Evolutionary conservation across 371 early-diverging fungal species (phyloP).

Genomic region (Actinomortierella wolfii): DNA sequence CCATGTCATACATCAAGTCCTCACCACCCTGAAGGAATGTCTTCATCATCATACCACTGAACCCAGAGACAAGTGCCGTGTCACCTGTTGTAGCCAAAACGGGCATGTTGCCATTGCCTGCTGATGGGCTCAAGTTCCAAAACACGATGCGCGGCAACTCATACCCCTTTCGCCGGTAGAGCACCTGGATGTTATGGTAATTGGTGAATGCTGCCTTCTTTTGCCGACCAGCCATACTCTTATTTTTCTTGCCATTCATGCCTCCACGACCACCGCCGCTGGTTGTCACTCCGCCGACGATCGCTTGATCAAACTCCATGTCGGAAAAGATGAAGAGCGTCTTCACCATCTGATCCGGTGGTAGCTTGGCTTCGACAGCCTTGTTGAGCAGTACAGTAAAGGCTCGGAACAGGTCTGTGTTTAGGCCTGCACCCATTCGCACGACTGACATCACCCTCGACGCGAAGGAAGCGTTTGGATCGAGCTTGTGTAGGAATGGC

Average conservation of each 20-base stretch:
- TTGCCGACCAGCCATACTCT: conserved; percentile 41
- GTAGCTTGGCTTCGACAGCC: conserved; percentile 48
- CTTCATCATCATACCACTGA: conserved; percentile 47
- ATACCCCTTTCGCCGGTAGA: conserved; percentile 14
- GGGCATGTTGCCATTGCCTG: conserved; percentile 7
- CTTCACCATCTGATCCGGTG: conserved; percentile 54
- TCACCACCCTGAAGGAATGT: conserved; percentile 45
- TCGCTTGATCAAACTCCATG: conserved; percentile 55
- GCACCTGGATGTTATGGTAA: no score
- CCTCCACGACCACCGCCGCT: conserved; percentile 31
- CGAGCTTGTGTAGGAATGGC: conserved; percentile 47
- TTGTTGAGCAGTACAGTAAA: conserved; percentile 54
- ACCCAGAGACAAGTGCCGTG: conserved; percentile 46
- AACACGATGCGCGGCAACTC: conserved; percentile 57
- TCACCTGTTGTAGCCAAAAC: conserved; percentile 30
- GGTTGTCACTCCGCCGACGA: conserved; percentile 1
- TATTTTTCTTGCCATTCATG: conserved; percentile 40
- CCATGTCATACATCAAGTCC: conserved; percentile 6
- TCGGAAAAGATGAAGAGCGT: conserved; percentile 58
- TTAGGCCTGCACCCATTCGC: conserved; percentile 35
- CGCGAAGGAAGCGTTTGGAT: conserved; percentile 37
- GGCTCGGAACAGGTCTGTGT: conserved; percentile 50
- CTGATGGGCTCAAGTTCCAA: conserved; percentile 53
- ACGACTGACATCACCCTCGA: conserved; percentile 28
- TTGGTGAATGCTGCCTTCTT: no score